Evolutionary conservation across 2,329 filamentous ascomycete genomes (phyloP), one percentile per base, ranked within the genome.

Genomic region (Cladosporium sp.): DNA sequence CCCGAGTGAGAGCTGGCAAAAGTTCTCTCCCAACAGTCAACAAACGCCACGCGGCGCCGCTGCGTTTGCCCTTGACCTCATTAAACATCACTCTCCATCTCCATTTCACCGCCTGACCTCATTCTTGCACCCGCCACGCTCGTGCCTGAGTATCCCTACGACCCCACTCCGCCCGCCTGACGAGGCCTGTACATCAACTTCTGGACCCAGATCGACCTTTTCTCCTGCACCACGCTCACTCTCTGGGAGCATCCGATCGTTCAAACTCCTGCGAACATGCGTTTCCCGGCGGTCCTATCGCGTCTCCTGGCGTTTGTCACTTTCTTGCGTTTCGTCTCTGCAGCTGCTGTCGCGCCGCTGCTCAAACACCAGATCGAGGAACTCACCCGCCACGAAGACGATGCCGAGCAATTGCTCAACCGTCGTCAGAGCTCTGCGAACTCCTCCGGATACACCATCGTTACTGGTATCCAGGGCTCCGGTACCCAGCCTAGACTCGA

Each of bases 401-500:
- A 65, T n/a, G 36, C 21, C 32, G 30, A 43, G 26, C 57, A 54
- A 53, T 13, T 59, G 39, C 62, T 67, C 21, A 25, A 64, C 18
- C 66, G 65, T n/a, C 73, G 70, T 18, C 67, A 72, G 30, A 26
- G 16, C 46, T 10, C 39, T 46, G 36, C 46, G 26, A 64, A 65
- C 63, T 28, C 54, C 28, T 59, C 63, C 56, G 65, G 57, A 21
- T 67, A 65, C 51, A 67, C 71, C 49, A 65, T 73, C 14, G 68
- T 77, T 51, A 75, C 73, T 53, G 76, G 76, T 39, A 72, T 77
- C 51, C 69, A 68, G 25, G 67, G 66, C 32, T 72, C 70, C 53
- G 74, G 75, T 6, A 65, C 76, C 21, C 72, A 78, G 43, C 73
- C 77, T 18, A 85, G 92, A 68, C 82, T 83, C 58, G 91, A 95